A percentile compares a stretch with the other conserved stretches of the same genome.
Conservation (phyloP, 345 rosid genomes). For the Ceriops decandra region DNA sequence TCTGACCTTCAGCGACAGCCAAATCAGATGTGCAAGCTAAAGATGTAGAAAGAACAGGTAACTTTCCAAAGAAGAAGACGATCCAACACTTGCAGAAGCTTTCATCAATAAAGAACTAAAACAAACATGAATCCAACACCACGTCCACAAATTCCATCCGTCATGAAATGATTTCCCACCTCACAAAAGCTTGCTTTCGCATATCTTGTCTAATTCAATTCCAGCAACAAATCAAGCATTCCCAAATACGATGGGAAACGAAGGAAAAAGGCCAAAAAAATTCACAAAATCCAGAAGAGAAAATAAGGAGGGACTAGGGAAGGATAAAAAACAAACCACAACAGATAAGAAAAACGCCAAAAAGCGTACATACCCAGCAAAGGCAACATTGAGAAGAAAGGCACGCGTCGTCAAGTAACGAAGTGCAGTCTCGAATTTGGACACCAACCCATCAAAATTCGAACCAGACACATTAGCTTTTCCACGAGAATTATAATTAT, state of each 20-base stretch:
- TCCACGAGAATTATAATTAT: slow-evolving; percentile 12
- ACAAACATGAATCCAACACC: no score
- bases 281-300: background rate
- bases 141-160: no score
- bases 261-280: background rate
- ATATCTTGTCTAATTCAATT: background rate
- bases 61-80: no score
- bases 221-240: background rate
- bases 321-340: background rate
- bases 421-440: slow-evolving; percentile 35
- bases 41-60: no score
- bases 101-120: no score
- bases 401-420: slow-evolving; percentile 66
- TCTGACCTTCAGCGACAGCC: no score
- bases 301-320: no score
- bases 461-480: slow-evolving; percentile 8
- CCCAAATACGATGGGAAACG: background rate
- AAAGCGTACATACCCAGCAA: slow-evolving; percentile 62
- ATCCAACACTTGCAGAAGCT: no score
- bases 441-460: slow-evolving; percentile 16
- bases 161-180: no score
- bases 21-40: no score
- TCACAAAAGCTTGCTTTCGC: background rate
- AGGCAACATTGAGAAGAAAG: slow-evolving; percentile 58
- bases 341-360: background rate